Conservation (phyloP, 192 early-diverging fungal species). For the Backusella psychrophila region DNA sequence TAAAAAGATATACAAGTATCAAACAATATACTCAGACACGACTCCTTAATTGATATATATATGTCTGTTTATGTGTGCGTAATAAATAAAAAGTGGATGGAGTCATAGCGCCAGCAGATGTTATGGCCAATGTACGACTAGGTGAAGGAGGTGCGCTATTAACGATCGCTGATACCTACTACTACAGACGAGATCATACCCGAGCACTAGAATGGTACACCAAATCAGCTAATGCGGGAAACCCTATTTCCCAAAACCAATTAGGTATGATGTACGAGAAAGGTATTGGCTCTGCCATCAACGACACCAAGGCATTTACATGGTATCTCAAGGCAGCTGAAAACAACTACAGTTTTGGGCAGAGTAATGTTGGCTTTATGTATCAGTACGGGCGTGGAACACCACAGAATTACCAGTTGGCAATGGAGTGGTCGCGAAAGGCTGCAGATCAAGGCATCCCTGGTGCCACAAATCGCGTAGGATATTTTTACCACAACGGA, state of each 20-base stretch:
- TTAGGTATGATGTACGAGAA: background rate
- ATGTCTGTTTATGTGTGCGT: background rate
- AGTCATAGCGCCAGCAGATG: background rate
- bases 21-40: background rate
- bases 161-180: background rate
- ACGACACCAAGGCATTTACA: constrained; percentile 53
- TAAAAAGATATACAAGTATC: background rate
- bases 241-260: constrained; percentile 47
- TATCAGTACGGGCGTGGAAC: constrained; percentile 69
- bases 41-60: background rate
- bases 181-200: background rate
- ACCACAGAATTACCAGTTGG: background rate
- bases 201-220: background rate
- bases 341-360: constrained; percentile 73
- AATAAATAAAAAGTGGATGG: background rate
- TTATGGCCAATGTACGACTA: background rate
- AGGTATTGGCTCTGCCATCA: constrained; percentile 20
- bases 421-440: constrained; percentile 48
- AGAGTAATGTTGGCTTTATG: constrained; percentile 80
- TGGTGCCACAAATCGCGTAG: constrained; percentile 52
- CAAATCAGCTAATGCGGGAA: constrained; percentile 46
- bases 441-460: constrained; percentile 47
- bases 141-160: background rate
- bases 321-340: constrained; percentile 68
- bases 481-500: constrained; percentile 59